A percentile compares a stretch with the other conserved stretches of the same genome.
These are phyloP conservation scores for Posidonia oceanica DNA, from an alignment of 116 monocot genomes.

Conservation along the genomic window DNA sequence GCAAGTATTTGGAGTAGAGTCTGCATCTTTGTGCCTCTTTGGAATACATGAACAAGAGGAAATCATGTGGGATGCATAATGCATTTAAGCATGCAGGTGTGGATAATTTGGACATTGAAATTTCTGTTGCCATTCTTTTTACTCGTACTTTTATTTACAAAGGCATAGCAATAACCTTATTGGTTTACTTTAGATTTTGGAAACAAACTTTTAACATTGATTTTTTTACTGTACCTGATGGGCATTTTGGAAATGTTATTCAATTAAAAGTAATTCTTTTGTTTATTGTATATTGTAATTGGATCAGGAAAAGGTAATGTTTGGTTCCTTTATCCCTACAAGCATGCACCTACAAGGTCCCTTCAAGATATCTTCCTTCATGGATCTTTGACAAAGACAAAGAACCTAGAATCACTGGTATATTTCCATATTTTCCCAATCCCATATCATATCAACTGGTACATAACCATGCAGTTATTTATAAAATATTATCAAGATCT, in stretches of 20 bases:
- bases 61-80: conserved; percentile 87
- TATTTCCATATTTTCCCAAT: conserved; percentile 1
- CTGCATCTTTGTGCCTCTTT: conserved; percentile 74
- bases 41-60: conserved; percentile 84
- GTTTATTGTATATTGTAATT: not conserved
- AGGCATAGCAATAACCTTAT: too few relatives aligned
- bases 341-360: conserved; percentile 35
- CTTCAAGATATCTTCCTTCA: conserved; percentile 48
- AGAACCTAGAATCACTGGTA: conserved; percentile 19
- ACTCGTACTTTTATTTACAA: too few relatives aligned
- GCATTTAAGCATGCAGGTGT: conserved; percentile 62
- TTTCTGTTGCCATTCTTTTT: too few relatives aligned
- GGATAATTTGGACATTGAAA: not conserved
- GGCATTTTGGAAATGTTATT: not conserved
- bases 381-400: conserved; percentile 4
- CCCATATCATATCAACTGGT: too few relatives aligned
- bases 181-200: too few relatives aligned
- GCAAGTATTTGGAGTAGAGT: conserved; percentile 82
- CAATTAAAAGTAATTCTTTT: not conserved
- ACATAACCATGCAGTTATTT: too few relatives aligned
- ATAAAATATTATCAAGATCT: too few relatives aligned
- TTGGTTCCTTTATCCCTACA: conserved; percentile 82
- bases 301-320: conserved; percentile 54
- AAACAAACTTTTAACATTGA: too few relatives aligned
- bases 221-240: too few relatives aligned